phyloP scores from a whole-genome alignment of 108 stramenopile species.

The Fragilaria radians region DNA sequence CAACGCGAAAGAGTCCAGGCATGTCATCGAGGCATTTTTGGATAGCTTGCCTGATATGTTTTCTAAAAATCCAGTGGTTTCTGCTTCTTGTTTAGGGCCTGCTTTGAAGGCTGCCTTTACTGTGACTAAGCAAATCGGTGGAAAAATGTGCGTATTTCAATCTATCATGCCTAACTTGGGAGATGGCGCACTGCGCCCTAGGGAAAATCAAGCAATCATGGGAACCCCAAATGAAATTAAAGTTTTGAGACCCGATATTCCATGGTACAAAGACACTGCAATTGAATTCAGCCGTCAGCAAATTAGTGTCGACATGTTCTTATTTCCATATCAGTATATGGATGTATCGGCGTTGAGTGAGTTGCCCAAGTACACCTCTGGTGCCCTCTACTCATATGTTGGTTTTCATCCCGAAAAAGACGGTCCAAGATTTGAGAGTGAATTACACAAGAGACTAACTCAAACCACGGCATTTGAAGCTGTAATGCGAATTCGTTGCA shows the following conservation, averaged over 20 bases:
- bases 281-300: conserved; percentile 93
- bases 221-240: conserved; percentile 91
- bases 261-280: conserved; percentile 93
- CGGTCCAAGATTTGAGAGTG: conserved; percentile 75
- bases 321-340: conserved; percentile 86
- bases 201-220: conserved; percentile 90
- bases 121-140: conserved; percentile 94
- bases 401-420: conserved; percentile 70
- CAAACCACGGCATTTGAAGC: conserved; percentile 92
- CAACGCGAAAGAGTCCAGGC: conserved; percentile 83
- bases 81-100: conserved; percentile 79
- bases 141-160: conserved; percentile 95
- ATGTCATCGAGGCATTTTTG: conserved; percentile 85
- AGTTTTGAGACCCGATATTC: conserved; percentile 70
- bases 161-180: conserved; percentile 86
- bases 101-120: conserved; percentile 94
- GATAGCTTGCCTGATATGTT: conserved; percentile 94
- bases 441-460: conserved; percentile 72
- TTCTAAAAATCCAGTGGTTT: conserved; percentile 40
- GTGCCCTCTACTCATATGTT: conserved; percentile 88
- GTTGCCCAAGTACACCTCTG: conserved; percentile 84
- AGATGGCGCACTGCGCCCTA: conserved; percentile 78
- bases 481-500: conserved; percentile 95
- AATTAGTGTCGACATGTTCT: conserved; percentile 94
- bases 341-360: conserved; percentile 88